These are phyloP conservation scores for Tylopilus orsonianus DNA, from an alignment of 1,284 basidiomycete species.

Conservation along the genomic window DNA sequence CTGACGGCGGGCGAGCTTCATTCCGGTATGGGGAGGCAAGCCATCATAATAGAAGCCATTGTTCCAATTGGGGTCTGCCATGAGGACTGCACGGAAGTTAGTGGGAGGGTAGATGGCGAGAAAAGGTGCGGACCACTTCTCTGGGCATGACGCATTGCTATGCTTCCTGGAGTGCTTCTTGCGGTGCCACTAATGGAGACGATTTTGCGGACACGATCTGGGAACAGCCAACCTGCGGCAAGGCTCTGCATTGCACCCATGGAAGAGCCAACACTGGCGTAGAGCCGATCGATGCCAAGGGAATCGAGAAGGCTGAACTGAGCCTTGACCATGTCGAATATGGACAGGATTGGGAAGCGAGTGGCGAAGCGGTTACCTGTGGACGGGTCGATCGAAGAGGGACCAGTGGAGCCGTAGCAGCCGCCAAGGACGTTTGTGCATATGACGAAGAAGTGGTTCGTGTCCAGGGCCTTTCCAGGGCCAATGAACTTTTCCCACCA, in stretches of 20 bases:
- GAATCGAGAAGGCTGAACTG: slow-evolving; percentile 89
- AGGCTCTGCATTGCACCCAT: slow-evolving; percentile 99
- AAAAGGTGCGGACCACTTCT: slow-evolving; percentile 69
- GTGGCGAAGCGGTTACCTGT: slow-evolving; percentile 83
- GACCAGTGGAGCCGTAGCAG: slow-evolving; percentile 96
- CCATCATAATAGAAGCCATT: slow-evolving; percentile 96
- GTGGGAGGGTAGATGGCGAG: neutral
- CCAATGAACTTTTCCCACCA: slow-evolving; percentile 99
- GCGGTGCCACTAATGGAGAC: slow-evolving; percentile 95
- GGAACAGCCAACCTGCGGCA: slow-evolving; percentile 92
- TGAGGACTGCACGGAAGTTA: slow-evolving; percentile 69
- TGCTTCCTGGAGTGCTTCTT: slow-evolving; percentile 84
- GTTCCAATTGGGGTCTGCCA: slow-evolving; percentile 99
- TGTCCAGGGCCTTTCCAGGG: slow-evolving; percentile 92
- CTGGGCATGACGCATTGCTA: slow-evolving; percentile 96
- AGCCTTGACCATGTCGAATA: slow-evolving; percentile 97
- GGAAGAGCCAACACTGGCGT: slow-evolving; percentile 89
- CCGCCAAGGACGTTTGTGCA: slow-evolving; percentile 98
- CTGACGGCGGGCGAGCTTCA: slow-evolving; percentile 97
- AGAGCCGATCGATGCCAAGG: slow-evolving; percentile 82
- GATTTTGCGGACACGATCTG: slow-evolving; percentile 84
- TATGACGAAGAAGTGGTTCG: slow-evolving; percentile 88
- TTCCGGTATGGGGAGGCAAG: slow-evolving; percentile 94
- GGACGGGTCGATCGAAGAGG: slow-evolving; percentile 73
- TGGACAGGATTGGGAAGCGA: slow-evolving; percentile 85